Percentiles rank a stretch among this genome's conserved stretches.
These are phyloP conservation scores for Aureobasidium leucospermi DNA, from an alignment of 2,329 filamentous ascomycete genomes.

Conservation along the genomic window DNA sequence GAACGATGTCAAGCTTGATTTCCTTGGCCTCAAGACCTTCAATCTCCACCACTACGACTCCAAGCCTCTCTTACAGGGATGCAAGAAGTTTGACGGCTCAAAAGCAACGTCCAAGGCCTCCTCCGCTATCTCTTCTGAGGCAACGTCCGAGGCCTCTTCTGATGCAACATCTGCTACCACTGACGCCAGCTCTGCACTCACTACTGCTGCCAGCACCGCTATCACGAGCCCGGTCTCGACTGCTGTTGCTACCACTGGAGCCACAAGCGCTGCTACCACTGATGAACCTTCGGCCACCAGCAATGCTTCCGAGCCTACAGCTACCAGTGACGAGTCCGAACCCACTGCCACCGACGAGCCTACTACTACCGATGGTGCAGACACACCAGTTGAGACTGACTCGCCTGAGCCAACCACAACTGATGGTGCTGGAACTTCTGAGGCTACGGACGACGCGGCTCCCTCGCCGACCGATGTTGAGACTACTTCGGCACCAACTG, in stretches of 20 bases:
- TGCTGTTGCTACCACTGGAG: not conserved
- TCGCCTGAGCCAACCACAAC: not conserved
- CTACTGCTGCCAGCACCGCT: not conserved
- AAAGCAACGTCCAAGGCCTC: not conserved
- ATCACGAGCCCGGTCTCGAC: not conserved
- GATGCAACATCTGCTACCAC: not conserved
- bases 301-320: not conserved
- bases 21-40: not conserved
- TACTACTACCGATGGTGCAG: not conserved
- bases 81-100: not conserved
- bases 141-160: not conserved
- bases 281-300: not conserved
- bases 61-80: not conserved
- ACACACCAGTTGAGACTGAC: not conserved
- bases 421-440: not conserved
- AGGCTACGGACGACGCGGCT: not conserved
- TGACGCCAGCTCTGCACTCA: not conserved
- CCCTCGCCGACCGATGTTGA: not conserved
- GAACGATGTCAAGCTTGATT: conserved; percentile 1
- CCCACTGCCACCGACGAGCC: not conserved
- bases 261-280: not conserved
- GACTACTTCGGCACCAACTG: not conserved
- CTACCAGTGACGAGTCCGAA: not conserved
- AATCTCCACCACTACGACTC: not conserved
- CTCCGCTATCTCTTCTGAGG: not conserved